Evolutionary conservation across 2,329 filamentous ascomycete species (phyloP), one percentile per base, ranked within the genome.

Genomic region (Elsinoe australis): DNA sequence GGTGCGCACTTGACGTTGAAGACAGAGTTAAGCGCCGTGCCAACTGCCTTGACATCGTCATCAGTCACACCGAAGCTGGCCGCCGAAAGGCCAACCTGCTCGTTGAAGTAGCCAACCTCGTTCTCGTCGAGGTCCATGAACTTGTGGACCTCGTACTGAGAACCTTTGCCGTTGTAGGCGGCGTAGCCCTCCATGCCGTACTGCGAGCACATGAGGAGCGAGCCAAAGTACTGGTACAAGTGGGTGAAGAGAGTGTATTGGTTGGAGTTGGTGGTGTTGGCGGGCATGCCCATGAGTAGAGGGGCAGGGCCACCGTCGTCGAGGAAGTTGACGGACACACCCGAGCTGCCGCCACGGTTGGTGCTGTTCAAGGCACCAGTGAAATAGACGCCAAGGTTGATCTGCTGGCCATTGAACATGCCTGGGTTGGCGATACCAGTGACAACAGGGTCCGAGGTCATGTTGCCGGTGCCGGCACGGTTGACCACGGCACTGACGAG

Each of bases 361-460:
- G 70, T 72, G 1, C 75, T 77, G 12, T 64, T 67, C 6, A 80
- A 67, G 0, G 58, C 67, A 5, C 78, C 78, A 51, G 66, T 71
- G 67, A 82, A 81, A 64, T 80, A 82, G 2, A 74, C 76, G 1
- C 73, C 56, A n/a, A 81, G 67, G 57, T 78, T 74, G 56, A 82
- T 76, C 1, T 67, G 61, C 5, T 65, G 67, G 50, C 71, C 73
- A 24, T 77, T 71, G 59, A 69, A 71, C 8, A 56, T 67, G n/a
- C 71, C 66, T 35, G 59, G 72, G 12, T 71, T 70, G 18, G 81
- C 68, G 56, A 82, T 80, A 53, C 78, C 77, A 2, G 53, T 59
- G 54, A 78, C 61, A 47, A 70, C 70, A 19, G 73, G 69, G 53
- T 76, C 78, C 55, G 61, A 39, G 32, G 57, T 58, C 49, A 55